These are phyloP conservation scores for Penicillium robsamsonii DNA, from an alignment of 495 filamentous ascomycete species.

Conservation along the genomic window DNA sequence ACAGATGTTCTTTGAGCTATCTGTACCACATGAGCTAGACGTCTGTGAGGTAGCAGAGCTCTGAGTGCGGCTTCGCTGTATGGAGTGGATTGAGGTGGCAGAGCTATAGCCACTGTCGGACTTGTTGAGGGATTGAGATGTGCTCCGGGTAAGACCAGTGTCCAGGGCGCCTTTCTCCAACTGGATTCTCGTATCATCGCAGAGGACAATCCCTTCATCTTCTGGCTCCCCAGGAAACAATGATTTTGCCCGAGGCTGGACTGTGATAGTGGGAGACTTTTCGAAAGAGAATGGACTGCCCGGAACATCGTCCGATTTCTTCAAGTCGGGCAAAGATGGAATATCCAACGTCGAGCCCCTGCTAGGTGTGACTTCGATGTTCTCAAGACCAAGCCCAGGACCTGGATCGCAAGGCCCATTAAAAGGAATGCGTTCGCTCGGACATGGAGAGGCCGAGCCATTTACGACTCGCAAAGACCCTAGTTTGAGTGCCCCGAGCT, in stretches of 20 bases:
- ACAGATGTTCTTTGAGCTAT: constrained; percentile 13
- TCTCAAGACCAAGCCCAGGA: constrained; percentile 18
- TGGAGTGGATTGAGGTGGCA: constrained; percentile 33
- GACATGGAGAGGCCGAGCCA: constrained; percentile 42
- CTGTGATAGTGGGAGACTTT: constrained; percentile 30
- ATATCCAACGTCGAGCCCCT: constrained; percentile 22
- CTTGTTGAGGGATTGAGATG: constrained; percentile 33
- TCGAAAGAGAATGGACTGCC: constrained; percentile 43
- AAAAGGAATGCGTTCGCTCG: constrained; percentile 35
- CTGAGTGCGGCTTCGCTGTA: constrained; percentile 27
- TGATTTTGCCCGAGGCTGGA: constrained; percentile 1
- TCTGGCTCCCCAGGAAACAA: constrained; percentile 21
- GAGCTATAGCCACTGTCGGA: constrained; percentile 47
- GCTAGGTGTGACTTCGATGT: constrained; percentile 8
- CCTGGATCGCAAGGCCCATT: constrained; percentile 12
- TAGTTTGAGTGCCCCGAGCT: constrained; percentile 48
- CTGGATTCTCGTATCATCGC: constrained; percentile 16
- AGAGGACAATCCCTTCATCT: constrained; percentile 34
- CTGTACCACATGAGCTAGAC: constrained; percentile 18
- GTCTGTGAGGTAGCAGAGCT: constrained; percentile 32
- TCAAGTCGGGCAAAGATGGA: constrained; percentile 14
- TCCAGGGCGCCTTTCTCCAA: constrained; percentile 16
- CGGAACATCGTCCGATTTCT: constrained; percentile 29
- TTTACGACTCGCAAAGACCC: constrained; percentile 53
- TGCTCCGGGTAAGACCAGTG: constrained; percentile 13